Conservation (phyloP, 2,329 filamentous ascomycete species). For the Taxawa tesnikishii region DNA sequence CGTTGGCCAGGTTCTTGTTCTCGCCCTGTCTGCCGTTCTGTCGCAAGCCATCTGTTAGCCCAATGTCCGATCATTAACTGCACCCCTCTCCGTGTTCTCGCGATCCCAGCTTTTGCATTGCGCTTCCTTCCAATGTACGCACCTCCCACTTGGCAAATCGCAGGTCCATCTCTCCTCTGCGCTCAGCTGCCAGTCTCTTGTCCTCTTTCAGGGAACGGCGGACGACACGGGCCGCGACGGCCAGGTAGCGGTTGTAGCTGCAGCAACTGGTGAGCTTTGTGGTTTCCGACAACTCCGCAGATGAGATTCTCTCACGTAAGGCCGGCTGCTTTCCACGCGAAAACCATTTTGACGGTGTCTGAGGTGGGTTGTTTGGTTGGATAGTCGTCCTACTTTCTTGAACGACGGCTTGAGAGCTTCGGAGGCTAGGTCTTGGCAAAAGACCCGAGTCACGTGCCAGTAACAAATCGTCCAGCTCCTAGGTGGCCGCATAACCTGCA, state of each 20-base stretch:
- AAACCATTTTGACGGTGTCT: slow-evolving; percentile 63
- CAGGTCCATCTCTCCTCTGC: slow-evolving; percentile 78
- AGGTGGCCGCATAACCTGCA: no score
- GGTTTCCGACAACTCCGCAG: background rate
- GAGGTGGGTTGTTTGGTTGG: no score
- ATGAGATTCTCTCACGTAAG: slow-evolving; percentile 59
- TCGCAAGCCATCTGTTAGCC: slow-evolving; percentile 11
- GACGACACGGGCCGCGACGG: slow-evolving; percentile 85
- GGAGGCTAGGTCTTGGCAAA: no score
- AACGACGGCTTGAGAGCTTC: no score
- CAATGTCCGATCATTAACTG: no score
- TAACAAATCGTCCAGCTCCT: no score
- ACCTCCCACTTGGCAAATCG: slow-evolving; percentile 94
- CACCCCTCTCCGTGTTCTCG: no score
- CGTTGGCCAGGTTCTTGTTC: slow-evolving; percentile 53
- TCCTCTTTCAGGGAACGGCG: slow-evolving; percentile 96
- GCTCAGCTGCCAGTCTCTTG: slow-evolving; percentile 74
- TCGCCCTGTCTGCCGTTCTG: slow-evolving; percentile 97
- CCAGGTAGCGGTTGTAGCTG: slow-evolving; percentile 99
- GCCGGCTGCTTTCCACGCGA: slow-evolving; percentile 97
- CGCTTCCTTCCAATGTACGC: slow-evolving; percentile 29
- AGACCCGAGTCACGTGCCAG: no score
- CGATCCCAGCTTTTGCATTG: background rate
- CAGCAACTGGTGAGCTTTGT: background rate
- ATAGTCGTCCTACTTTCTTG: no score